Base-by-base conservation (phyloP, 73 alveolate species). In the Durusdinium trenchii region DNA sequence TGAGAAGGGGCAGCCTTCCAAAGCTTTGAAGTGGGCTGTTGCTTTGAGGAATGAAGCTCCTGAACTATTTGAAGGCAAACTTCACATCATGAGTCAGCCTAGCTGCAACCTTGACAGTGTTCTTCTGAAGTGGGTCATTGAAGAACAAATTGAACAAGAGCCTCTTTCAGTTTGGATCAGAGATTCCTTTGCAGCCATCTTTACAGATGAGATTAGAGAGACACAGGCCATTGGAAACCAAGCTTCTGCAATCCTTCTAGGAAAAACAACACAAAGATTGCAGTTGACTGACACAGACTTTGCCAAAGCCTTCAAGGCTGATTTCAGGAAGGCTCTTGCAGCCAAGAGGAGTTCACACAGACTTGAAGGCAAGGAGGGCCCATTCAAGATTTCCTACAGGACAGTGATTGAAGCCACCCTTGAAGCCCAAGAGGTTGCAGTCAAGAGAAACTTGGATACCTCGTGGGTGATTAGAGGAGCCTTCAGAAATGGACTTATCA, bases 221-320 rank as follows among this genome's bases (percentile, higher is more conserved):
- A 52, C n/a, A 4, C 75, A 50, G 51, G 16, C 28, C 50, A 18
- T 84, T 6, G 57, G 45, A 5, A 48, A 52, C 43, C 94, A 84
- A 26, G 48, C 43, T 40, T 35, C 50, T 10, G 75, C 50, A 10
- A 28, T 12, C 35, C 30, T 84, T 4, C 52, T 51, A 26, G 94
- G 78, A 35, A 84, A 84, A 51, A 7, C 3, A 6, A 52, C 94
- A 20, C 76, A 48, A 9, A 5, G 40, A 16, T 35, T 52, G 38
- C 94, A 84, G 54, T 48, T 84, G 28, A 84, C 94, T 30, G 94
- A 84, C 62, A 50, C 94, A 9, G 94, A 84, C 62, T 84, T 23
- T 84, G 94, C 94, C 35, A 47, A 12, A n/a, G 9, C 50, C 6
- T 84, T 84, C 94, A 84, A 84, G 76, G 10, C 71, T 9, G 35